These are phyloP conservation scores for Plasmodium vinckei DNA, from an alignment of 169 alveolate genomes.

Conservation along the genomic window DNA sequence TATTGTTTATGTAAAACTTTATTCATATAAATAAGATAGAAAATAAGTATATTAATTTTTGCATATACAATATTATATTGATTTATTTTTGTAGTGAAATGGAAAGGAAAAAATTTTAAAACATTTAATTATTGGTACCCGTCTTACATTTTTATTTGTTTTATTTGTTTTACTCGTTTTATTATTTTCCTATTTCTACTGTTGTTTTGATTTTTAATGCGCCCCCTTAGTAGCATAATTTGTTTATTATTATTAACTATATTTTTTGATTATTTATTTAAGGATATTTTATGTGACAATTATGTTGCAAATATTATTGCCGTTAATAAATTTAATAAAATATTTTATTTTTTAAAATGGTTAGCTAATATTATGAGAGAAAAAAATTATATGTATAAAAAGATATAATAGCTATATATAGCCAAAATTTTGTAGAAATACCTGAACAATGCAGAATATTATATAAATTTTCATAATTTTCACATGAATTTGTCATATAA, in stretches of 20 bases:
- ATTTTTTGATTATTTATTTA: too few species aligned
- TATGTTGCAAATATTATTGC: too few species aligned
- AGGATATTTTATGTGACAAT: too few species aligned
- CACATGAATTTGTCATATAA: not conserved
- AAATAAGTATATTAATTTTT: not conserved
- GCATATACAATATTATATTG: too few species aligned
- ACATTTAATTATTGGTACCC: too few species aligned
- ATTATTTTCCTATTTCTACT: not conserved
- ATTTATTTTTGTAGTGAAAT: too few species aligned
- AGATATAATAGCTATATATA: too few species aligned
- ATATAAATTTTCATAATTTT: not conserved
- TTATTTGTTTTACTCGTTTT: too few species aligned
- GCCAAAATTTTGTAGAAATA: too few species aligned
- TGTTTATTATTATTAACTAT: not conserved
- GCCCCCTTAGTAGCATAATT: not conserved
- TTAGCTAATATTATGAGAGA: slow-evolving; percentile 2
- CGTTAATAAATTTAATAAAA: not conserved
- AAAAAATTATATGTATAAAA: slow-evolving; percentile 10
- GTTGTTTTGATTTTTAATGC: not conserved
- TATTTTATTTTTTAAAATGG: slow-evolving; percentile 15
- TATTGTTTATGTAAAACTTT: slow-evolving; percentile 32
- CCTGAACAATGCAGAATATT: too few species aligned
- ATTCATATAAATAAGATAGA: slow-evolving; percentile 18
- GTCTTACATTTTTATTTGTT: too few species aligned
- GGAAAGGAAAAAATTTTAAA: too few species aligned